Conservation (phyloP, 805 yeast genomes). For the Yarrowia sp. region DNA sequence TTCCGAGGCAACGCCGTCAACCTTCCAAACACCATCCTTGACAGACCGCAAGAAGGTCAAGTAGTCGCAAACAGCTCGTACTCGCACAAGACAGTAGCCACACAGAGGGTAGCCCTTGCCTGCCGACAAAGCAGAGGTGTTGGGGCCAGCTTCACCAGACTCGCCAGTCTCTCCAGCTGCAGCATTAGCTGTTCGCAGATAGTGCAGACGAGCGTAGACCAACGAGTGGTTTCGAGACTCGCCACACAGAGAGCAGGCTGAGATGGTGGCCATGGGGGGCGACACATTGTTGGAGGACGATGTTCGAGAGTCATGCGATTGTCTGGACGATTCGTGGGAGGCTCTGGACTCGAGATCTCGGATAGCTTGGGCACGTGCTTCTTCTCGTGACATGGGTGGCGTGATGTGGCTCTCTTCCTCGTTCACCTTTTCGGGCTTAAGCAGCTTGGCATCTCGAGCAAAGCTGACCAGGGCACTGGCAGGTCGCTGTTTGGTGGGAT, state of each 20-base stretch:
- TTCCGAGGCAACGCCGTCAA: constrained; percentile 41
- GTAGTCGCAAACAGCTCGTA: constrained; percentile 79
- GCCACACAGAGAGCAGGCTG: constrained; percentile 81
- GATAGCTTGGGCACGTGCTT: not conserved
- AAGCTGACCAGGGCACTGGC: constrained; percentile 2
- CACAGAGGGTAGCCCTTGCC: constrained; percentile 62
- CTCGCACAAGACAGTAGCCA: constrained; percentile 71
- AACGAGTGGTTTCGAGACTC: constrained; percentile 66
- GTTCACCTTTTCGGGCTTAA: not conserved
- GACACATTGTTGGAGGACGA: not conserved
- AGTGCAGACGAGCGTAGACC: constrained; percentile 75
- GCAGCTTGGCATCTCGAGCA: constrained; percentile 13
- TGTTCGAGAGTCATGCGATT: constrained; percentile 4
- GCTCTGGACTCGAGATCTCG: constrained; percentile 13
- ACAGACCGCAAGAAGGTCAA: constrained; percentile 71
- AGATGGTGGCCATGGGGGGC: constrained; percentile 70
- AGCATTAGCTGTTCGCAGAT: constrained; percentile 46
- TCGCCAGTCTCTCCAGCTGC: constrained; percentile 29
- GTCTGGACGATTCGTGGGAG: not conserved
- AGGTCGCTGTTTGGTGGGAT: constrained; percentile 15
- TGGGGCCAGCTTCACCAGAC: not conserved
- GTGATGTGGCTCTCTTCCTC: constrained; percentile 2
- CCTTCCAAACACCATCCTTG: constrained; percentile 56
- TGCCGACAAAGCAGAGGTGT: constrained; percentile 15
- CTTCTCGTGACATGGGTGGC: constrained; percentile 13